Base-by-base conservation (phyloP, 2,329 filamentous ascomycete species). In the Xylaria sp. region DNA sequence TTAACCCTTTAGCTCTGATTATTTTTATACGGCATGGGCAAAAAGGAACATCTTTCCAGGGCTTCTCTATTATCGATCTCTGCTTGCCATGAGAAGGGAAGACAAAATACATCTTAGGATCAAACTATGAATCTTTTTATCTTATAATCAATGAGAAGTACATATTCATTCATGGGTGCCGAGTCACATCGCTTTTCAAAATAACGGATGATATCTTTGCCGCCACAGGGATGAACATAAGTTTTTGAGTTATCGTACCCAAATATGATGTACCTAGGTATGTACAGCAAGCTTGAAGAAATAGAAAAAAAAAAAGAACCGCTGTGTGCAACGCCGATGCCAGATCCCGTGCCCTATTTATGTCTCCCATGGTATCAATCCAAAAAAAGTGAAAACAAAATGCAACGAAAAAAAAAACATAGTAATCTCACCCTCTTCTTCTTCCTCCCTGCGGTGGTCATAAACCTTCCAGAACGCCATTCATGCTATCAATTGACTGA, bases 291-390 rank as follows among this genome's bases (percentile, higher is more conserved):
- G 44, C n/a, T 48, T 46, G 25, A 34, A 28, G 39, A 25, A 63
- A 32, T 18, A 56, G 20, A 6, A 3, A 28, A 6, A 28, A 6
- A 28, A 28, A 28, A 28, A 28, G 28, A 28, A 44, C 41, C 37
- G 10, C 10, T 44, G 46, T 51, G 20, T 55, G 20, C 46, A 61
- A 61, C 57, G 15, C 50, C 66, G n/a, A 59, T 55, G 15, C 18
- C 23, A 44, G 52, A 48, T 54, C 48, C 62, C 57, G 18, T 58
- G 46, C 39, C 59, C 13, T n/a, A 23, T 54, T 9, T 18, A 23
- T 54, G 52, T 52, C 48, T 52, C 48, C 63, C 46, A 61, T 69
- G 66, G 66, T 69, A 69, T 69, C 66, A 61, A 46, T 18, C 15
- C 18, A 8, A 34, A 48, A 59, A 59, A 34, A 12, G 20, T 28